These are phyloP conservation scores for Fusarium caatingaense DNA, from an alignment of 2,329 filamentous ascomycete genomes.

Conservation along the genomic window DNA sequence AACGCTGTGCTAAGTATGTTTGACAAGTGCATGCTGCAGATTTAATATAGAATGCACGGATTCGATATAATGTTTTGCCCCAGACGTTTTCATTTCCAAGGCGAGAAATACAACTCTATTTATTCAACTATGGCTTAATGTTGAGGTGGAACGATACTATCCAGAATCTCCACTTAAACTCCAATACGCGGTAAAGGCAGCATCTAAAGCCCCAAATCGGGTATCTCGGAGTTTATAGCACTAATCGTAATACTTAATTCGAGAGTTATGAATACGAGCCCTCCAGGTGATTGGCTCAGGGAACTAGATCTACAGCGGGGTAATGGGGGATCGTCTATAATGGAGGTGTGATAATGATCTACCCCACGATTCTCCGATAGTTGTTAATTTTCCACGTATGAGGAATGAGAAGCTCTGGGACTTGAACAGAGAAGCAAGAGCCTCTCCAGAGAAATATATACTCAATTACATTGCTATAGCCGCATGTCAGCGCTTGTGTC, in stretches of 20 bases:
- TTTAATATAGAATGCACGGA: not conserved
- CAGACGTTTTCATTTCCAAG: not conserved
- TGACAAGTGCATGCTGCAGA: not conserved
- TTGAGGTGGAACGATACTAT: not conserved
- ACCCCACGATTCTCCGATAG: not conserved
- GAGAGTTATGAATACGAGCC: too few relatives aligned
- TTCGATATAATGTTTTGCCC: not conserved
- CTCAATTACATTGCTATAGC: too few relatives aligned
- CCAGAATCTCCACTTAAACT: not conserved
- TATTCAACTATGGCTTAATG: not conserved
- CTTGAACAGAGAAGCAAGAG: not conserved
- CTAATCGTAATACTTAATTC: not conserved
- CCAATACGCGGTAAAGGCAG: not conserved
- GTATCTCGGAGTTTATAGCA: not conserved
- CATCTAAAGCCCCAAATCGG: not conserved
- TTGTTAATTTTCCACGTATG: not conserved
- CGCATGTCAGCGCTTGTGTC: too few relatives aligned
- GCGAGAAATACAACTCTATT: not conserved
- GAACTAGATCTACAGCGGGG: not conserved
- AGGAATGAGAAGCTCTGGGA: not conserved
- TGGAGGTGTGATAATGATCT: not conserved
- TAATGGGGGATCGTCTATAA: not conserved
- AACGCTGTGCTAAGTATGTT: not conserved
- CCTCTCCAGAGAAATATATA: accelerated
- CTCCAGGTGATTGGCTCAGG: not conserved